Base-by-base conservation (phyloP, 225 moss, liverwort and hornwort genomes). In the Thuidium tamariscinum region DNA sequence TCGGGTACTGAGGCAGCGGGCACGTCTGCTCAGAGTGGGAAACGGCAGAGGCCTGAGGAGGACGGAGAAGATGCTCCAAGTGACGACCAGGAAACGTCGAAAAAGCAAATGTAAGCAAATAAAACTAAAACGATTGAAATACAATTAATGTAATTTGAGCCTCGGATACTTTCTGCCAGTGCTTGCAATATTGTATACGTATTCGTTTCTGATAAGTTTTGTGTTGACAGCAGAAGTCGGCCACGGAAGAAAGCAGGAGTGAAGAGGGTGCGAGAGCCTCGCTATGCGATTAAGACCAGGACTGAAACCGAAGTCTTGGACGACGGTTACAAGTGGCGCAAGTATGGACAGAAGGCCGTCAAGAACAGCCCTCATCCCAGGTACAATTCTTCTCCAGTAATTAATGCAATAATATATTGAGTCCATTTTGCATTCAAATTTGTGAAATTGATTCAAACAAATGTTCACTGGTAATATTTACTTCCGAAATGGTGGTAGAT, bases 311-410 rank as follows among this genome's bases (percentile, higher is more conserved):
- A 93, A 36, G 85, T 93, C n/a, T 91, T 93, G 93, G 91, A 90
- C 48, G 93, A 93, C 46, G 93, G 93, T 26, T 93, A 87, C 84
- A 93, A 91, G 85, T 93, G 93, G 93, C 91, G 93, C 46, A 93
- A 93, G 52, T 93, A 93, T 86, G 93, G 93, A n/a, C 93, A 93
- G 68, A 93, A 93, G 83, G 93, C 90, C 51, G 93, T 93, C 49
- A 93, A 93, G 46, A 91, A 90, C 41, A 93, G 91, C 87, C 87
- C 91, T 62, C 82, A 93, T 74, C 91, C 91, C 61, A 91, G 93
- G 93, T 93, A 90, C n/a, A 6, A 11, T 52, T 85, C 65, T 52
- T 26, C 57, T 20, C 52, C 71, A 13, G 13, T 26, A 42, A 70
- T 85, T 26, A 42, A 70, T 85, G 15, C 25, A 77, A 29, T 85